Conservation (phyloP, 2,329 filamentous ascomycete genomes). For the Sporothrix luriei region DNA sequence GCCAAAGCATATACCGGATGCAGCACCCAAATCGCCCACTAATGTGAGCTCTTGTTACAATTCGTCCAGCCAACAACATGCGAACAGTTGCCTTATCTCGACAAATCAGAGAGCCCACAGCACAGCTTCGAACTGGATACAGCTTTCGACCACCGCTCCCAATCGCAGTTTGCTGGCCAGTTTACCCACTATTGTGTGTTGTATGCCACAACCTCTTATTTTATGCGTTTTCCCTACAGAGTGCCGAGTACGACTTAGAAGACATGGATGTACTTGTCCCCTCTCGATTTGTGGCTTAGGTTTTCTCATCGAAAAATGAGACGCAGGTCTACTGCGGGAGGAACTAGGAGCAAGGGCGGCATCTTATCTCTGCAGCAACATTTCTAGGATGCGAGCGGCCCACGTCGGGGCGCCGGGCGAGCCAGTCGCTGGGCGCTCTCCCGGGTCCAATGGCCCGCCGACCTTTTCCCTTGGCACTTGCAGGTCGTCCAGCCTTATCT, state of each 20-base stretch:
- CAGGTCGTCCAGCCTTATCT: slow-evolving; percentile 14
- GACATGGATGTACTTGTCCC: not conserved
- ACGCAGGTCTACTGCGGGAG: not conserved
- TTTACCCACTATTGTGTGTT: not conserved
- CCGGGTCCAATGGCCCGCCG: not conserved
- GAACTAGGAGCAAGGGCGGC: slow-evolving; percentile 9
- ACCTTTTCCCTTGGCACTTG: slow-evolving; percentile 20
- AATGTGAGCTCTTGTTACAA: not conserved
- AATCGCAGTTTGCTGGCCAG: not conserved
- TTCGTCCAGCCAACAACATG: not conserved
- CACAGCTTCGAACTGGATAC: not conserved
- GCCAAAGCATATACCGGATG: not conserved
- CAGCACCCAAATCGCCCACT: not conserved
- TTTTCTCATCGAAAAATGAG: not conserved
- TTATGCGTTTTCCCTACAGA: not conserved
- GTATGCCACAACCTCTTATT: not conserved
- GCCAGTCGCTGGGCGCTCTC: slow-evolving; percentile 6
- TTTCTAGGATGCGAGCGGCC: slow-evolving; percentile 14
- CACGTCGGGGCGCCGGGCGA: slow-evolving; percentile 17
- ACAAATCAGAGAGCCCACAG: slow-evolving; percentile 15
- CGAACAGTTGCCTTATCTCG: slow-evolving; percentile 18
- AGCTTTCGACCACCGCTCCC: not conserved
- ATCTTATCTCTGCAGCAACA: slow-evolving; percentile 24
- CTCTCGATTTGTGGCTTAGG: not conserved
- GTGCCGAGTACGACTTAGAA: not conserved